Evolutionary conservation across 148 eudicot genomes (phyloP).

Genomic region (Arctostaphylos glauca): DNA sequence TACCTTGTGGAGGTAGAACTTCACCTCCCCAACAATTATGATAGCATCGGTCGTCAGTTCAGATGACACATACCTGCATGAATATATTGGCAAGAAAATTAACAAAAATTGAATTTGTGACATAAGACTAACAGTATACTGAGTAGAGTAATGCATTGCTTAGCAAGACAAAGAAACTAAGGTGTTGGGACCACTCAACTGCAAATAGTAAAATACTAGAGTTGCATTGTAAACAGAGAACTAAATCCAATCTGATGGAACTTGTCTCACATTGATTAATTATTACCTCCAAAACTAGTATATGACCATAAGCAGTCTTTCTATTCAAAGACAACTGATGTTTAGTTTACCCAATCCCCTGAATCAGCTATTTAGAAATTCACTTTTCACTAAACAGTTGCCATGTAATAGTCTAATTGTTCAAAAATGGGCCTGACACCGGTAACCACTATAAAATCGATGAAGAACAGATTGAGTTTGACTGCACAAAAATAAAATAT

Average conservation of each 20-base stretch:
- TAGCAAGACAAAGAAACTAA: background rate
- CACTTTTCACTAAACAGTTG: background rate
- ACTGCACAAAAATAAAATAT: background rate
- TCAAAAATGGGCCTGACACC: background rate
- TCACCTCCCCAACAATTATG: conserved; percentile 49
- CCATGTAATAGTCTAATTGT: background rate
- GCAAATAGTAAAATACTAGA: background rate
- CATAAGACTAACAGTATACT: background rate
- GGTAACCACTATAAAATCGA: background rate
- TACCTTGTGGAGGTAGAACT: conserved; percentile 78
- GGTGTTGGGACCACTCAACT: background rate
- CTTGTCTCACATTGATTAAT: background rate
- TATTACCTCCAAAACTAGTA: background rate
- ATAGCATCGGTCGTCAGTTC: conserved; percentile 68
- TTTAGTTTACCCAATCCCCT: background rate
- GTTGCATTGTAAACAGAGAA: background rate
- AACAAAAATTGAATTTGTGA: background rate
- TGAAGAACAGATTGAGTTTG: background rate
- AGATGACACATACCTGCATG: conserved; percentile 62
- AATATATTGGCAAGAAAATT: conserved; percentile 13
- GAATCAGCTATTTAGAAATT: background rate
- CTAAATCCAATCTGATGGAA: background rate
- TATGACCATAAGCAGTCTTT: background rate
- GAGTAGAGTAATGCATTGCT: background rate
- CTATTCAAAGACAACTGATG: background rate